Base-by-base conservation (phyloP, 352 stramenopile species). In the Globisporangium paroecandrum region DNA sequence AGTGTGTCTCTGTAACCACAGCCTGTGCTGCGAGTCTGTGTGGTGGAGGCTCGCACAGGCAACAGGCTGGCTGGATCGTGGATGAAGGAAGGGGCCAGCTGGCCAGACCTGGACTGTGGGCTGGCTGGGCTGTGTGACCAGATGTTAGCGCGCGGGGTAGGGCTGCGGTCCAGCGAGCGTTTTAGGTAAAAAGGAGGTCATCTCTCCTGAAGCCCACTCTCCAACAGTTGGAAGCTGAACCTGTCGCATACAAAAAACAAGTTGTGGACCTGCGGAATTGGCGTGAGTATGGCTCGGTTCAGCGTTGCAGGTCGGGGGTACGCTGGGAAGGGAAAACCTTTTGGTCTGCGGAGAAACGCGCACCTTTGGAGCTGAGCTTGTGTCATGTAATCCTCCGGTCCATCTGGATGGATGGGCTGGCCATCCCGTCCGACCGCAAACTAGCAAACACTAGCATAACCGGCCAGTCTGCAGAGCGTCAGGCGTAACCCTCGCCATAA, bases 1-100 rank as follows among this genome's bases (percentile, higher is more conserved):
- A 86, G 81, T 86, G 78, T 75, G 20, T 34, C 6, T 27, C 8
- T 22, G 43, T 49, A 22, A 49, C 43, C 43, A n/a, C 43, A 47
- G 41, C 3, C 32, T 47, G 2, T 32, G 27, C 27, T 20, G 13
- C 4, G 12, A 47, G 18, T 18, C 10, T 54, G 66, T 71, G 53
- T 58, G 58, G 58, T 68, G 47, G 60, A 56, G 54, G 27, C 54
- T 58, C 24, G 24, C 51, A 15, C 54, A 51, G 5, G 1, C 38
- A 22, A 32, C 3, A 32, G 27, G 27, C 27, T 32, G 27, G 27
- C 27, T 32, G 43, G 43, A 49, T 49, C 15, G n/a, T 49, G 43
- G 43, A 49, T 49, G 43, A 49, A 49, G 18, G 41, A 20, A n/a
- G 41, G 38, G 41, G 27, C 27, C 6, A 32, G 36, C 36, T 43